Evolutionary conservation across 805 yeast genomes (phyloP).

Genomic region (Candida arabinofermentans): DNA sequence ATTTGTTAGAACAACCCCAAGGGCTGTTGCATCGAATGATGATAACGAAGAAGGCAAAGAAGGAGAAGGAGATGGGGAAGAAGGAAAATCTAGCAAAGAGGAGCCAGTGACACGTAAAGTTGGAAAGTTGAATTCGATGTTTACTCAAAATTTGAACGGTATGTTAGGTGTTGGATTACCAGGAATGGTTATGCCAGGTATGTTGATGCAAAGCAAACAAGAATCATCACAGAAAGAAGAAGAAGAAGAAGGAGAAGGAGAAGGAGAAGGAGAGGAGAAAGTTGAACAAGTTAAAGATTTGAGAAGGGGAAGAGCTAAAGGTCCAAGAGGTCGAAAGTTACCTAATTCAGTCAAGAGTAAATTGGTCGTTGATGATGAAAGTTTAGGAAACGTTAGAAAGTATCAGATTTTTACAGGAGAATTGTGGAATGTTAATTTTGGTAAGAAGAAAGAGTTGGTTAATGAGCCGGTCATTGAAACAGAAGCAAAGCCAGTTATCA

Average conservation of each 20-base stretch:
- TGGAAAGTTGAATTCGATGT: constrained; percentile 34
- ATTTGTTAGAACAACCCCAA: constrained; percentile 20
- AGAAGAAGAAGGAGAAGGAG: constrained; percentile 12
- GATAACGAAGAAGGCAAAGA: constrained; percentile 1
- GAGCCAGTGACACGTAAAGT: constrained; percentile 4
- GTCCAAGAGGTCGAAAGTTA: constrained; percentile 69
- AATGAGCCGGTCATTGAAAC: constrained; percentile 1
- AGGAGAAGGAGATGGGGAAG: constrained; percentile 2
- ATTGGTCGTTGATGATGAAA: constrained; percentile 33
- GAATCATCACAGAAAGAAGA: background rate
- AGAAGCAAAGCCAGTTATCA: background rate
- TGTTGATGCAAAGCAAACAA: constrained; percentile 28
- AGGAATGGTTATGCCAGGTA: constrained; percentile 53
- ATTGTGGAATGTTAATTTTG: constrained; percentile 34
- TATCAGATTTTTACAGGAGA: constrained; percentile 32
- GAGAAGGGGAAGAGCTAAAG: constrained; percentile 55
- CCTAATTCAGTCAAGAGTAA: constrained; percentile 53
- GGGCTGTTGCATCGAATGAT: constrained; percentile 1
- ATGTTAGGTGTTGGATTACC: constrained; percentile 49
- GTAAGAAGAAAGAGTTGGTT: background rate
- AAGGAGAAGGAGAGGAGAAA: constrained; percentile 5
- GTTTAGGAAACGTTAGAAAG: constrained; percentile 26
- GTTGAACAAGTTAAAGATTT: constrained; percentile 29
- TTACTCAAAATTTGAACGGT: constrained; percentile 59
- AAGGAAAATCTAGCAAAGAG: constrained; percentile 2